These are phyloP conservation scores for Raffaelea arxii DNA, from an alignment of 2,329 filamentous ascomycete genomes.

Conservation along the genomic window DNA sequence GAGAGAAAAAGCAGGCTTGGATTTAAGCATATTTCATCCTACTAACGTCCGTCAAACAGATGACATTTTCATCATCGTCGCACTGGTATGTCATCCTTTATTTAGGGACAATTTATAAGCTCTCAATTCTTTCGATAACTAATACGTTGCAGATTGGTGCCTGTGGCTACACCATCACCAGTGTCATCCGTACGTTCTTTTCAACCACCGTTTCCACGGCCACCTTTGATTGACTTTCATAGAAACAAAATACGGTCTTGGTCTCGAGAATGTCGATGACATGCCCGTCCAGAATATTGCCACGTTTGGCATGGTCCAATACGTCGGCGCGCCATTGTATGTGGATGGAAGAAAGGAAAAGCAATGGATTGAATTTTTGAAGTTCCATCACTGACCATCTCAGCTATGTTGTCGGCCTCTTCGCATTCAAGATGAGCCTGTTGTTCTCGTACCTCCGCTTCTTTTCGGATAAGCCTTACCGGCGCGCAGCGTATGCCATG, in stretches of 20 bases:
- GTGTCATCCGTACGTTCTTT: slow-evolving; percentile 23
- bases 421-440: slow-evolving; percentile 36
- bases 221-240: neutral
- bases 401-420: slow-evolving; percentile 31
- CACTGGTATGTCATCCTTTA: slow-evolving; percentile 17
- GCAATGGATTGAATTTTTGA: neutral
- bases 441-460: slow-evolving; percentile 35
- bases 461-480: neutral
- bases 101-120: neutral
- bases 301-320: slow-evolving; percentile 31
- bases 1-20: too few relatives aligned
- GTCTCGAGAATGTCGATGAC: slow-evolving; percentile 23
- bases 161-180: slow-evolving; percentile 25
- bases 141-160: slow-evolving; percentile 17
- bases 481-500: neutral
- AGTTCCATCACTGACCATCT: neutral
- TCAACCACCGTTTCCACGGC: neutral
- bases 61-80: slow-evolving; percentile 21
- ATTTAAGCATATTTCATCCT: neutral
- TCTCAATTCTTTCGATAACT: neutral
- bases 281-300: slow-evolving; percentile 27
- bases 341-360: slow-evolving; percentile 8
- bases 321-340: slow-evolving; percentile 31
- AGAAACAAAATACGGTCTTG: slow-evolving; percentile 35
- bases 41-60: slow-evolving; percentile 11